A percentile compares a stretch with the other conserved stretches of the same genome.
phyloP scores from a whole-genome alignment of 164 flowering plant genomes.

The Tetrastigma voinierianum region DNA sequence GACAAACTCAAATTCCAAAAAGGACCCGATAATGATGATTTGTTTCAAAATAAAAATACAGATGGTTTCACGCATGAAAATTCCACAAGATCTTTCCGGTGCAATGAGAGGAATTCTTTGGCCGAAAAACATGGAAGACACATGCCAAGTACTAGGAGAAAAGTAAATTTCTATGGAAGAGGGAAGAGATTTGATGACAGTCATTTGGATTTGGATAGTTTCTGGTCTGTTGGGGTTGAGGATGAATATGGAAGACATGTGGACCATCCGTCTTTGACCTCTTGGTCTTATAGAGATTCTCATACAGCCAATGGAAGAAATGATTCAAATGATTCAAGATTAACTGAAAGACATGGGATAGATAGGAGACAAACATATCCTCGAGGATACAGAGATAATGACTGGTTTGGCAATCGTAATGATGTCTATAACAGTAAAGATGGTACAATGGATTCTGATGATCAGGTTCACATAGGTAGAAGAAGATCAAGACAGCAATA shows the following conservation, averaged over 20 bases:
- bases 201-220: constrained; percentile 13
- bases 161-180: constrained; percentile 19
- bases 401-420: constrained; percentile 12
- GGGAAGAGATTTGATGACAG: constrained; percentile 21
- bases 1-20: constrained; percentile 14
- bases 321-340: constrained; percentile 21
- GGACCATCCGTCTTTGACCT: constrained; percentile 14
- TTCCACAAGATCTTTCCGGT: constrained; percentile 17
- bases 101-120: constrained; percentile 20
- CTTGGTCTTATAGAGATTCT: constrained; percentile 24
- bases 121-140: constrained; percentile 16
- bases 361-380: constrained; percentile 15
- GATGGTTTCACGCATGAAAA: constrained; percentile 22
- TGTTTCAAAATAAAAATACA: constrained; percentile 18
- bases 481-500: constrained; percentile 23
- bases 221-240: constrained; percentile 8
- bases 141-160: constrained; percentile 20
- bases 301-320: constrained; percentile 16
- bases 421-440: constrained; percentile 16
- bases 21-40: constrained; percentile 17
- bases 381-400: constrained; percentile 18
- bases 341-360: constrained; percentile 14
- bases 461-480: constrained; percentile 11
- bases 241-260: constrained; percentile 19
- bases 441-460: constrained; percentile 14